These are phyloP conservation scores for Mortierella alpina DNA, from an alignment of 192 early-diverging fungal species.

Conservation along the genomic window DNA sequence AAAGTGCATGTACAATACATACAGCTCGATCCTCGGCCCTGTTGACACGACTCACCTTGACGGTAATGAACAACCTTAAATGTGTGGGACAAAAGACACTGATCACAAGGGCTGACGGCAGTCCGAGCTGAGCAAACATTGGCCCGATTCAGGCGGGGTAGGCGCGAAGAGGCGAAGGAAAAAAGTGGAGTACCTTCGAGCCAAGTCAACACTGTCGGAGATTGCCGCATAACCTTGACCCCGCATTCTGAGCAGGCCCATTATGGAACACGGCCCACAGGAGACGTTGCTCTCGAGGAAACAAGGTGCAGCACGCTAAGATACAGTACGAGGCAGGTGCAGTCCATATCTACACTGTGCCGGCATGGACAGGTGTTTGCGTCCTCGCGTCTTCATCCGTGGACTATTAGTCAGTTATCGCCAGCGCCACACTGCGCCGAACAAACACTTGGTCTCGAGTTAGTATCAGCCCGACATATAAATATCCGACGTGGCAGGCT, in stretches of 20 bases:
- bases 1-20: too few relatives aligned
- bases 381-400: too few relatives aligned
- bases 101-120: not conserved
- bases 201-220: not conserved
- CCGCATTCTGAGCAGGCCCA: conserved; percentile 35
- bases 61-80: not conserved
- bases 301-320: not conserved
- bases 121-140: too few relatives aligned
- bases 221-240: conserved; percentile 20
- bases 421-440: too few relatives aligned
- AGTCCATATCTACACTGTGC: too few relatives aligned
- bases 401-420: too few relatives aligned
- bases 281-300: not conserved
- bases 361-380: too few relatives aligned
- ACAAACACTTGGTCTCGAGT: too few relatives aligned
- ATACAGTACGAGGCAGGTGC: too few relatives aligned
- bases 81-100: not conserved
- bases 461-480: too few relatives aligned
- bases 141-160: not conserved
- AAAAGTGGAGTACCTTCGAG: not conserved
- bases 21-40: too few relatives aligned
- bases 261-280: not conserved
- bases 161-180: not conserved
- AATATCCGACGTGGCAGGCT: not conserved
- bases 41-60: too few relatives aligned